Conservation (phyloP, 495 filamentous ascomycete genomes). For the Podospora didyma region DNA sequence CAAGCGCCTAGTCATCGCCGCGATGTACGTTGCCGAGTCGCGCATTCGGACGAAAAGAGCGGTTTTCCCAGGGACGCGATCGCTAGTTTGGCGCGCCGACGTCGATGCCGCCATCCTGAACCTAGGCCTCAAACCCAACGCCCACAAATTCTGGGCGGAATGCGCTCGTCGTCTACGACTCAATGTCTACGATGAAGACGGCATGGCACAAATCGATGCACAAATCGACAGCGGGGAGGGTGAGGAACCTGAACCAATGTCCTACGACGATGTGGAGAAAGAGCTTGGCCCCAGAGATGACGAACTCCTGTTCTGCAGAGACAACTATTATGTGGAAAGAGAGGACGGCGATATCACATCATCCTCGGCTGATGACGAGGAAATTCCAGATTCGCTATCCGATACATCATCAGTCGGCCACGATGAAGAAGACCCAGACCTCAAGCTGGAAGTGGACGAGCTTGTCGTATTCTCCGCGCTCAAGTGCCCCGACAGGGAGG, state of each 20-base stretch:
- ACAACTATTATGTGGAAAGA: conserved; percentile 15
- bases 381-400: background rate
- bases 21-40: conserved; percentile 62
- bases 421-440: conserved; percentile 17
- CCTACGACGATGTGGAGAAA: conserved; percentile 53
- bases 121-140: conserved; percentile 43
- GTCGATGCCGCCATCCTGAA: conserved; percentile 61
- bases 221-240: background rate
- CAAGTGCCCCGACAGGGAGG: conserved; percentile 10
- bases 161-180: conserved; percentile 57
- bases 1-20: conserved; percentile 60
- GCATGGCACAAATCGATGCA: conserved; percentile 16
- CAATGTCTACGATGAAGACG: conserved; percentile 45
- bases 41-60: conserved; percentile 40
- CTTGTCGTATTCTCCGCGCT: conserved; percentile 25
- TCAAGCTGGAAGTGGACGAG: conserved; percentile 23
- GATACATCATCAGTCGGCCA: conserved; percentile 5
- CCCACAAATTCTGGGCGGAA: conserved; percentile 54
- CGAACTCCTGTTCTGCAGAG: background rate
- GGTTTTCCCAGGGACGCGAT: conserved; percentile 26
- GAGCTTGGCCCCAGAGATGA: conserved; percentile 19
- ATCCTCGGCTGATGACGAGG: conserved; percentile 17
- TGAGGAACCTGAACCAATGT: conserved; percentile 28
- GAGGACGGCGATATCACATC: conserved; percentile 16
- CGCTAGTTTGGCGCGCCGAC: conserved; percentile 52